A percentile compares a stretch with the other conserved stretches of the same genome.
phyloP scores from a whole-genome alignment of 1,139 yeast species.

The Yamadazyma atmosphaerica region DNA sequence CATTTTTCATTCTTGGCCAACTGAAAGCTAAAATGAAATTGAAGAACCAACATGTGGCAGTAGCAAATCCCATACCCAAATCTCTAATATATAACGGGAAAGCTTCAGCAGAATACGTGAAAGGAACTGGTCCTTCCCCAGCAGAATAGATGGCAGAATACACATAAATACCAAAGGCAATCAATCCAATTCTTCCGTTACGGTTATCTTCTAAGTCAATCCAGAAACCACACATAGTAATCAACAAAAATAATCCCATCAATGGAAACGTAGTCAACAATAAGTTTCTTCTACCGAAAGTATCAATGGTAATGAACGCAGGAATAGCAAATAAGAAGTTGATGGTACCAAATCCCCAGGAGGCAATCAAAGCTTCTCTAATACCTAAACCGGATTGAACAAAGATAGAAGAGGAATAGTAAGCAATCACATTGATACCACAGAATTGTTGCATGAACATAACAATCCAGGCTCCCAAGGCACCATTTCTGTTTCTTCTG shows the following conservation, averaged over 20 bases:
- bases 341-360: conserved; percentile 85
- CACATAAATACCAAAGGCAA: conserved; percentile 70
- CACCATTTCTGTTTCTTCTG: conserved; percentile 83
- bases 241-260: conserved; percentile 63
- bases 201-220: conserved; percentile 42
- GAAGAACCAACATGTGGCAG: conserved; percentile 86
- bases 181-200: conserved; percentile 61
- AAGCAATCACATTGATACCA: conserved; percentile 88
- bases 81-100: conserved; percentile 86
- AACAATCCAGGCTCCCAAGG: conserved; percentile 75
- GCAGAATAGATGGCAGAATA: conserved; percentile 77
- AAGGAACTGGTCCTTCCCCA: conserved; percentile 91
- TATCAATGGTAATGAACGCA: conserved; percentile 80
- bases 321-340: conserved; percentile 84
- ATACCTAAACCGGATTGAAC: conserved; percentile 63
- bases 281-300: conserved; percentile 73
- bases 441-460: conserved; percentile 95
- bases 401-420: conserved; percentile 76
- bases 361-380: conserved; percentile 67
- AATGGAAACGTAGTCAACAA: conserved; percentile 74
- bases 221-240: conserved; percentile 79
- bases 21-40: conserved; percentile 78
- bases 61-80: conserved; percentile 82
- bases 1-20: conserved; percentile 72
- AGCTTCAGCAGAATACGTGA: conserved; percentile 83